Evolutionary conservation across 202 grass and related monocot species (phyloP).

Genomic region (Panicum virgatum): DNA sequence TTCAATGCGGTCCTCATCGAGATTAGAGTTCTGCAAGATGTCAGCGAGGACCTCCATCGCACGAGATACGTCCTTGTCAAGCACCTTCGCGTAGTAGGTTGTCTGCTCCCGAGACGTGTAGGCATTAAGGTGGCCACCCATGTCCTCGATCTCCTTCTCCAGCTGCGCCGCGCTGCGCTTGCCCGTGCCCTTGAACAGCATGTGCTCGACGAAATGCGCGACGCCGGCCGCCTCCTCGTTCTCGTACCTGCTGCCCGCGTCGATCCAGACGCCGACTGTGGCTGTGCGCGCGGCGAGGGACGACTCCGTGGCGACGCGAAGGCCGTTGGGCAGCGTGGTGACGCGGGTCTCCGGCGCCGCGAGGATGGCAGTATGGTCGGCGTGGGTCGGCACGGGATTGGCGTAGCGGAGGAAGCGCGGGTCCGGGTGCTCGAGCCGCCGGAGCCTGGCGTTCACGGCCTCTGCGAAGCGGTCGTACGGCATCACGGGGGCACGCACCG

Average conservation of each 20-base stretch:
- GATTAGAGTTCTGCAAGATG: conserved; percentile 86
- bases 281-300: conserved; percentile 71
- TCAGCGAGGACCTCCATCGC: conserved; percentile 76
- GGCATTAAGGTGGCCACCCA: conserved; percentile 92
- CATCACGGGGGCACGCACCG: conserved; percentile 57
- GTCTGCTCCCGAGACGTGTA: conserved; percentile 99
- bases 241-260: conserved; percentile 94
- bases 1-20: conserved; percentile 65
- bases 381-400: conserved; percentile 71
- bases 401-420: conserved; percentile 98
- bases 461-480: conserved; percentile 72
- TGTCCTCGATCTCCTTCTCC: conserved; percentile 99
- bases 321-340: conserved; percentile 82
- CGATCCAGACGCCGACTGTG: conserved; percentile 97
- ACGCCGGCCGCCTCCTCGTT: conserved; percentile 66
- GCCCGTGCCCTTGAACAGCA: conserved; percentile 96
- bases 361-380: conserved; percentile 75
- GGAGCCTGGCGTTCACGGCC: conserved; percentile 60
- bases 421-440: conserved; percentile 79
- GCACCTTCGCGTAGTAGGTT: conserved; percentile 89
- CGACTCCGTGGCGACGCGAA: conserved; percentile 92
- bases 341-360: conserved; percentile 84
- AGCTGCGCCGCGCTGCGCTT: conserved; percentile 60
- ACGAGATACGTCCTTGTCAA: conserved; percentile 84
- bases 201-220: conserved; percentile 98